Conservation (phyloP, 1,284 basidiomycete genomes). For the Amylostereum chailletii region DNA sequence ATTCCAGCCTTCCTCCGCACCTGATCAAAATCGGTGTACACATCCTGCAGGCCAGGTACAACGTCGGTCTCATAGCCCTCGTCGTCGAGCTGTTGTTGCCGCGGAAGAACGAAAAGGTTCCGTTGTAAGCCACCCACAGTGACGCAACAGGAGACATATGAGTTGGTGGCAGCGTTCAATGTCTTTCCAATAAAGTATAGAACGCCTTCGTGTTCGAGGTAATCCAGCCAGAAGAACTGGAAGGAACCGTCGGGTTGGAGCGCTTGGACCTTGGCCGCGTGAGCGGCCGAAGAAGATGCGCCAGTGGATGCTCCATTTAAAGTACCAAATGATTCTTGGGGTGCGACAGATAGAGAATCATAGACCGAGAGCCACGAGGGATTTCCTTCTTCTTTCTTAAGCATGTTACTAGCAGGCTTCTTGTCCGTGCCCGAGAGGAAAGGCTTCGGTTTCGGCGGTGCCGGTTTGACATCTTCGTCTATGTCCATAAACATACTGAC, state of each 20-base stretch:
- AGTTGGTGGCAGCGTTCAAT: constrained; percentile 58
- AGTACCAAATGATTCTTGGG: constrained; percentile 46
- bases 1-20: constrained; percentile 71
- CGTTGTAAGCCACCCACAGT: constrained; percentile 83
- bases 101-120: constrained; percentile 90
- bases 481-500: constrained; percentile 49
- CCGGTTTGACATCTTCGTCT: constrained; percentile 21
- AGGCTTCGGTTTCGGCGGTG: constrained; percentile 18
- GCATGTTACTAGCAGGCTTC: constrained; percentile 14
- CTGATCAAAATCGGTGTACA: constrained; percentile 81
- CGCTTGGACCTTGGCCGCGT: constrained; percentile 42
- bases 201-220: constrained; percentile 74
- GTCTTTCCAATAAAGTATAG: constrained; percentile 86
- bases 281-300: constrained; percentile 27
- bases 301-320: constrained; percentile 24
- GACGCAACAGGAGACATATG: constrained; percentile 85
- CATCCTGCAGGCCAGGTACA: constrained; percentile 58
- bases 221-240: constrained; percentile 93
- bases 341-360: constrained; percentile 53
- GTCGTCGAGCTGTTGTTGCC: constrained; percentile 56
- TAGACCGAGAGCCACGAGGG: constrained; percentile 75
- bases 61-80: constrained; percentile 70
- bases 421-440: constrained; percentile 11
- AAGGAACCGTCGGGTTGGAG: constrained; percentile 77
- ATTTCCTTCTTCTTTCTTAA: constrained; percentile 38